Evolutionary conservation across 1,284 basidiomycete genomes (phyloP), one percentile per base, ranked within the genome.

Genomic region (Gymnopus androsaceus): DNA sequence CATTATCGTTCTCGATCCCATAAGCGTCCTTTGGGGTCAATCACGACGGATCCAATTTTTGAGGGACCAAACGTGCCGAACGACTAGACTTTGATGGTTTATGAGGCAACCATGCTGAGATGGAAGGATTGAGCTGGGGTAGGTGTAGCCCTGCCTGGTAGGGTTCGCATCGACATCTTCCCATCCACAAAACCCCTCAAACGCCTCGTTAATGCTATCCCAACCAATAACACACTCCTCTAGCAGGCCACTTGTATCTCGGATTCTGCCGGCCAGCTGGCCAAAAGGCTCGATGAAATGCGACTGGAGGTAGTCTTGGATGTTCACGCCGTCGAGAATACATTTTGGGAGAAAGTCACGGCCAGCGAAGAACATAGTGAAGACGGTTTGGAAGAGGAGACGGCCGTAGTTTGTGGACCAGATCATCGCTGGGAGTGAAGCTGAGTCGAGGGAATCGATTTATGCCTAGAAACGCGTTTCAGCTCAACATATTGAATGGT

Each of bases 341-440:
- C 95, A 98, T 56, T 88, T 87, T 0, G 96, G 96, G 0, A 95
- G 94, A 69, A 87, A 98, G 51, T 88, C 85, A 31, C 83, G 83
- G 3, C 96, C 96, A 27, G 90, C 95, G 68, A 94, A 98, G 82
- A 98, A 98, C 55, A 99, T 82, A 2, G 95, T 94, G 75, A 94
- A 97, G 53, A 98, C 69, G 3, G 95, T 97, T 67, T 95, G 94
- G 12, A 85, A 87, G 37, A 90, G 85, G 15, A 98, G 83, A 11
- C 92, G 91, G 46, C 90, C 87, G 67, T 98, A 98, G 69, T 98
- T 98, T 21, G 96, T 98, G 14, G 89, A 87, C 96, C 96, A 98
- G 61, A 95, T 85, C 96, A 99, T 99, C 50, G 88, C 85, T 2
- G 96, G 95, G 59, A 94, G 82, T 0, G 81, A 71, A 6, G 81